phyloP scores from a whole-genome alignment of 176 grass and related monocot species.

The Carex pumila region DNA sequence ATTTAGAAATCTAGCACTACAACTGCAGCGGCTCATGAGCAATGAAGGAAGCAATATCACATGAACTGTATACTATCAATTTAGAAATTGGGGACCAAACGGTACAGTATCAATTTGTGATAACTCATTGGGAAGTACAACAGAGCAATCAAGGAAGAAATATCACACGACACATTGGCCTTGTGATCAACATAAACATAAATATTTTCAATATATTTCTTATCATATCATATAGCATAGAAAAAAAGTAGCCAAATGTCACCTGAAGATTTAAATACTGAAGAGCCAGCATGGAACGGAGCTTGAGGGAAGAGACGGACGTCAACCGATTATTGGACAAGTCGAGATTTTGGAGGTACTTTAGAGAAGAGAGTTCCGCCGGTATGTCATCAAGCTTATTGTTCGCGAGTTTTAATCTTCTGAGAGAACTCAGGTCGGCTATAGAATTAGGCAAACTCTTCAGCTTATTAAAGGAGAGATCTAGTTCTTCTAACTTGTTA shows the following conservation, averaged over 20 bases:
- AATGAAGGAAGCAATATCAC: too few relatives aligned
- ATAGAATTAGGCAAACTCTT: conserved; percentile 87
- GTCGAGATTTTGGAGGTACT: conserved; percentile 70
- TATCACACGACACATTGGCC: not conserved
- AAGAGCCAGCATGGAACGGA: conserved; percentile 64
- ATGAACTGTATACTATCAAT: too few relatives aligned
- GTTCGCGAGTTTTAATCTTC: conserved; percentile 75
- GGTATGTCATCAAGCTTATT: conserved; percentile 92
- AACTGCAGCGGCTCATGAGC: too few relatives aligned
- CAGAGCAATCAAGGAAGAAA: not conserved
- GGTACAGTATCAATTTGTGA: not conserved
- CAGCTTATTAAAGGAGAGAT: conserved; percentile 97
- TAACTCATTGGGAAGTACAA: not conserved
- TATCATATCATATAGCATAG: not conserved
- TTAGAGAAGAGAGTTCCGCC: conserved; percentile 61
- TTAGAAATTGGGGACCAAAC: not conserved
- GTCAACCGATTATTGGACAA: conserved; percentile 89
- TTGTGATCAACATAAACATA: not conserved
- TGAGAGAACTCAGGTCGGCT: conserved; percentile 50
- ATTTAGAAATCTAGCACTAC: too few relatives aligned
- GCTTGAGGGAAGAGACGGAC: conserved; percentile 64
- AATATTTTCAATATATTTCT: not conserved
- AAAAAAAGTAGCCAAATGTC: conserved; percentile 16
- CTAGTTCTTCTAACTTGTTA: conserved; percentile 74
- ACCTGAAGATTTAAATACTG: conserved; percentile 96